Evolutionary conservation across 306 rosid genomes (phyloP), one percentile per base, ranked within the genome.

Genomic region (Corylus americana): DNA sequence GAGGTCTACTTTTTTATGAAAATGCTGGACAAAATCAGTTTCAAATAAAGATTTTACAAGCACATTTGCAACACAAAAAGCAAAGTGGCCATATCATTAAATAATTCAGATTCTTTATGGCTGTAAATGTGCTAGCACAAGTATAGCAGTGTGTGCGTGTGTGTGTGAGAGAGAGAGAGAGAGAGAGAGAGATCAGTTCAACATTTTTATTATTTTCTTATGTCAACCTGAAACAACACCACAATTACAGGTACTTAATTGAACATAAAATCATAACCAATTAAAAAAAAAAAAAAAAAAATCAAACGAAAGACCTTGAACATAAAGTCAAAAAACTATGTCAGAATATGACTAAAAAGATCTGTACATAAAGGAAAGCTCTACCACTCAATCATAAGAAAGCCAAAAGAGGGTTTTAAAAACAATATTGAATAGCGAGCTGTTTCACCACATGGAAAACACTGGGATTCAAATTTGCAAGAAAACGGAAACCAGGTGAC

Each of bases 41-140:
- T 59, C 49, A 75, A 55, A 70, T 51, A n/a, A 74, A 58, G 64
- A 78, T 71, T 59, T 70, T 42, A 44, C 42, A 68, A 73, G n/a
- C 73, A 39, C 47, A 42, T 16, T 7, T 3, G 68, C 17, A 51
- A 63, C 70, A 67, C 29, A 67, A 5, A 18, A 67, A 11, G 5
- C 1, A n/a, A 39, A n/a, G 8, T 18, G 16, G 51, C 72, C 16
- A 14, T 48, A 67, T 67, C 25, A 67, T 25, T 59, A 8, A 39
- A 18, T 42, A 39, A 67, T 67, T 42, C 27, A 39, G 50, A 17
- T 67, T 17, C 27, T 3, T n/a, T 42, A 49, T 67, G 7, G 49
- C 50, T 37, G 14, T 42, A 17, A 42, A 67, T 18, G 31, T 42
- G 51, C 51, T 25, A 59, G 66, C 5, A 29, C 37, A 59, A 59